Conservation (phyloP, 441 rosid species). For the Adansonia rubrostipa region DNA sequence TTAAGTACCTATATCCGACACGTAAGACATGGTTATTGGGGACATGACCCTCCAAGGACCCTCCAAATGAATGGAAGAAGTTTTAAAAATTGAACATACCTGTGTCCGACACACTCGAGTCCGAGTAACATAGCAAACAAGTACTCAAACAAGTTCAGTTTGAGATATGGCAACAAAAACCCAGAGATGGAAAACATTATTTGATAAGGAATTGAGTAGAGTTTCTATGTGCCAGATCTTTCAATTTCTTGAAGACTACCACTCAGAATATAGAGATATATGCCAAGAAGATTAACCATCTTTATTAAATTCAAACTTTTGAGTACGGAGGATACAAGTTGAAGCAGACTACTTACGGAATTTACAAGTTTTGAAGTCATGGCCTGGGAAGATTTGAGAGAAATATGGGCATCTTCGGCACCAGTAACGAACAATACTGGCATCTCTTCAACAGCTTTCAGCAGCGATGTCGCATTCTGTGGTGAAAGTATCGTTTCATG, state of each 20-base stretch:
- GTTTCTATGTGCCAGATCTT: not conserved
- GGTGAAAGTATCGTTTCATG: constrained; percentile 75
- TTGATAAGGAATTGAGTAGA: not conserved
- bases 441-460: constrained; percentile 65
- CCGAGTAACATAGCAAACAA: too few species aligned
- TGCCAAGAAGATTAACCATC: not conserved
- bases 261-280: not conserved
- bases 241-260: not conserved
- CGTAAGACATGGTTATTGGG: too few species aligned
- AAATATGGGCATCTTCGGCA: constrained; percentile 85
- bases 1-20: too few species aligned
- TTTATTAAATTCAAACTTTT: not conserved
- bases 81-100: too few species aligned
- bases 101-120: too few species aligned
- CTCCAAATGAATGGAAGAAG: too few species aligned
- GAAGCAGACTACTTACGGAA: constrained; percentile 69
- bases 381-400: constrained; percentile 81
- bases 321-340: not conserved
- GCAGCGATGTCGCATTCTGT: constrained; percentile 58
- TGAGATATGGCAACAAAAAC: not conserved
- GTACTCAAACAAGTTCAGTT: not conserved
- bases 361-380: constrained; percentile 87
- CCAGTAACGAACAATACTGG: constrained; percentile 89
- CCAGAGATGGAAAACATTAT: not conserved
- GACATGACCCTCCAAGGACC: too few species aligned